These are phyloP conservation scores for Rosa hybrid DNA, from an alignment of 331 rosid species.

Conservation along the genomic window DNA sequence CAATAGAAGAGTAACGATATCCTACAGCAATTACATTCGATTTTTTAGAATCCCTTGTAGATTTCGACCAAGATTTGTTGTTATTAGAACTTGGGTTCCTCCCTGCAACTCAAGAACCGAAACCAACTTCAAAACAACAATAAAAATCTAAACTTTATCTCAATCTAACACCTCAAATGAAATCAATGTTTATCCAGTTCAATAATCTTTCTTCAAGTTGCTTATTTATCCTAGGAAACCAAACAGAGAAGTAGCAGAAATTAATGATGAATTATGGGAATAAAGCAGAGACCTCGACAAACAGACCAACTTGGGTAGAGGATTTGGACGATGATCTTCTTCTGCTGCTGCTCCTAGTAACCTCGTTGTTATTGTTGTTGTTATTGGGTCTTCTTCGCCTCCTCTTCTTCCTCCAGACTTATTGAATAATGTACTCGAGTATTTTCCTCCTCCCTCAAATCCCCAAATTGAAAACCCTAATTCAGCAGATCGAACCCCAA, in stretches of 20 bases:
- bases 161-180: too few species aligned
- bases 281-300: constrained; percentile 56
- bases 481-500: too few species aligned
- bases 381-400: constrained; percentile 43
- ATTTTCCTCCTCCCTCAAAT: too few species aligned
- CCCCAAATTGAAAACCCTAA: too few species aligned
- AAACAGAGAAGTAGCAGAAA: constrained; percentile 7
- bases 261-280: neutral
- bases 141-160: too few species aligned
- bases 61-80: constrained; percentile 45
- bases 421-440: too few species aligned
- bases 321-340: constrained; percentile 41
- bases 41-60: constrained; percentile 44
- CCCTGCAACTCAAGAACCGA: constrained; percentile 50
- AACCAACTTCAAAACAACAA: constrained; percentile 20
- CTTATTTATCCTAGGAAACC: neutral
- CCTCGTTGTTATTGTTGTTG: constrained; percentile 6
- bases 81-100: constrained; percentile 36
- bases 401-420: constrained; percentile 20
- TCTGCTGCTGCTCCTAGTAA: constrained; percentile 22
- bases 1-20: constrained; percentile 40
- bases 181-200: neutral
- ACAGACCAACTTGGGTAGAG: constrained; percentile 31
- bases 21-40: constrained; percentile 38
- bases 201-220: neutral